These are phyloP conservation scores for Scedosporium minutisporum DNA, from an alignment of 2,329 filamentous ascomycete species.

Conservation along the genomic window DNA sequence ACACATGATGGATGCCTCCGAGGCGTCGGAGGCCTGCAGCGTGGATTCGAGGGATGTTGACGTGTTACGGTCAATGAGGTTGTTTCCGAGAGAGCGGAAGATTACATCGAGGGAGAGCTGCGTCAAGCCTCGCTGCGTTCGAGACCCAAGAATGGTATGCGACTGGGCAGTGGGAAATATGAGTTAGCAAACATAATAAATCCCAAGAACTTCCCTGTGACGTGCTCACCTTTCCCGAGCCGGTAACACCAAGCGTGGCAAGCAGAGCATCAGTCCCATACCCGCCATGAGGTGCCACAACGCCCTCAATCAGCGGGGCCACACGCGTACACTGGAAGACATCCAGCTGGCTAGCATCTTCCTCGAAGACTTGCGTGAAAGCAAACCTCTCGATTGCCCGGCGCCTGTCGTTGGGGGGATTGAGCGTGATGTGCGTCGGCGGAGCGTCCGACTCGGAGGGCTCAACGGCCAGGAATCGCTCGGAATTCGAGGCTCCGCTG, in stretches of 20 bases:
- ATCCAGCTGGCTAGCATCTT: constrained; percentile 74
- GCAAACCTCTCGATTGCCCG: constrained; percentile 87
- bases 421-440: constrained; percentile 64
- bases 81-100: constrained; percentile 69
- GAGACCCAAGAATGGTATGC: constrained; percentile 89
- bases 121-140: constrained; percentile 75
- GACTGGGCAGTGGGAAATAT: constrained; percentile 44
- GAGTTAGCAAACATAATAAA: constrained; percentile 4
- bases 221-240: constrained; percentile 75
- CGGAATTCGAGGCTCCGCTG: constrained; percentile 23
- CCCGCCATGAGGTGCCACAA: constrained; percentile 60
- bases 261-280: constrained; percentile 83
- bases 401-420: constrained; percentile 76
- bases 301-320: constrained; percentile 66
- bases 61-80: constrained; percentile 53
- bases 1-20: constrained; percentile 67
- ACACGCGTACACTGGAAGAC: constrained; percentile 76
- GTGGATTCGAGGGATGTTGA: constrained; percentile 60
- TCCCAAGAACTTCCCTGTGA: neutral
- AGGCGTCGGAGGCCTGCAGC: constrained; percentile 65
- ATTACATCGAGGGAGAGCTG: constrained; percentile 86
- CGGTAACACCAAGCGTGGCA: constrained; percentile 87
- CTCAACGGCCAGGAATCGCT: constrained; percentile 76
- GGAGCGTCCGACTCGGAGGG: constrained; percentile 29
- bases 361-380: constrained; percentile 89